These are phyloP conservation scores for Trametes versicolor DNA, from an alignment of 1,284 basidiomycete species.

Conservation along the genomic window DNA sequence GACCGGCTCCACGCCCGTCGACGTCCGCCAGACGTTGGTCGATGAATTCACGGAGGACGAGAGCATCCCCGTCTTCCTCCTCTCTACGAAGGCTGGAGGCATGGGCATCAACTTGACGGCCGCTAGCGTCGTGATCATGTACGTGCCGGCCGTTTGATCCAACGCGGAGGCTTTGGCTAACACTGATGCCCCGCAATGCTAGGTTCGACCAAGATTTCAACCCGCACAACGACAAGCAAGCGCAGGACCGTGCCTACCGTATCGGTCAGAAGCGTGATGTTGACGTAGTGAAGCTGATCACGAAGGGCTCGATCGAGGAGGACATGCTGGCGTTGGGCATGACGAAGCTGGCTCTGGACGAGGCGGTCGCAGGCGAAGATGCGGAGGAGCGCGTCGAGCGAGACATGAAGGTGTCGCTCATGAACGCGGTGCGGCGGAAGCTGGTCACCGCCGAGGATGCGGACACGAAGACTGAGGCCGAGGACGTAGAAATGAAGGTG, in stretches of 20 bases:
- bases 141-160: constrained; percentile 37
- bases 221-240: constrained; percentile 93
- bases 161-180: background rate
- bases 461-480: constrained; percentile 24
- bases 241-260: constrained; percentile 97
- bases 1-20: constrained; percentile 95
- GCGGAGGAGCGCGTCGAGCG: constrained; percentile 74
- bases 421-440: constrained; percentile 83
- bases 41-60: constrained; percentile 97
- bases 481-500: constrained; percentile 3
- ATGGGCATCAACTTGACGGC: constrained; percentile 94
- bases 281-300: constrained; percentile 94
- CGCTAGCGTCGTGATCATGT: constrained; percentile 93
- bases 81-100: constrained; percentile 96
- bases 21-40: constrained; percentile 92
- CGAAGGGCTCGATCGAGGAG: constrained; percentile 94
- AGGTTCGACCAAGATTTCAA: constrained; percentile 99
- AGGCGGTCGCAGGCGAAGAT: constrained; percentile 87
- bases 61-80: constrained; percentile 91
- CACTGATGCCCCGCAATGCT: background rate
- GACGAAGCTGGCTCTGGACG: constrained; percentile 92
- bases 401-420: constrained; percentile 83
- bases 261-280: constrained; percentile 95
- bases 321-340: constrained; percentile 92
- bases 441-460: constrained; percentile 53